A percentile compares a stretch with the other conserved stretches of the same genome.
Conservation (phyloP, 2,329 filamentous ascomycete genomes). For the Corynespora cassiicola region DNA sequence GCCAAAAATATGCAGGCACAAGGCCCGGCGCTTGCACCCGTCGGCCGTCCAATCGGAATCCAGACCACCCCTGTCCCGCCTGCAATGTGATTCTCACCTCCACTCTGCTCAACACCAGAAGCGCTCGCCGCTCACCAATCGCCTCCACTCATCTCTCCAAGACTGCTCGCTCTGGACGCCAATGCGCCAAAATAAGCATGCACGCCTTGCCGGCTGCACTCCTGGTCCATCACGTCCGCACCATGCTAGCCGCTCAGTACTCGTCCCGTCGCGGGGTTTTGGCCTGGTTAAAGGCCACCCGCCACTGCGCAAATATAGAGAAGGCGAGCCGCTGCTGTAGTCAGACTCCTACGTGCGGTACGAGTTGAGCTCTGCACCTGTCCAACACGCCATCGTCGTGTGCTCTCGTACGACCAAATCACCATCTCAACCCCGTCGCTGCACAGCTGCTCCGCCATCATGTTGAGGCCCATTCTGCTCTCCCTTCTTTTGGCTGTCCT, state of each 20-base stretch:
- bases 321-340: constrained; percentile 28
- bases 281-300: constrained; percentile 25
- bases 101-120: constrained; percentile 37
- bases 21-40: constrained; percentile 30
- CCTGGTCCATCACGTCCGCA: constrained; percentile 31
- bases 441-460: constrained; percentile 23
- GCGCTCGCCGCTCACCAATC: constrained; percentile 40
- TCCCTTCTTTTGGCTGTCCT: constrained; percentile 34
- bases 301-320: constrained; percentile 43
- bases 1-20: constrained; percentile 30
- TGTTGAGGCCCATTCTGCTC: constrained; percentile 33
- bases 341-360: constrained; percentile 15
- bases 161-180: constrained; percentile 28
- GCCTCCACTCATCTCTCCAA: constrained; percentile 29
- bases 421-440: too few species aligned
- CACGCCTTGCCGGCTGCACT: constrained; percentile 24
- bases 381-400: constrained; percentile 28
- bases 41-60: constrained; percentile 29
- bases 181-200: constrained; percentile 37
- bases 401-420: too few species aligned
- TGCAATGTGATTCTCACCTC: constrained; percentile 34
- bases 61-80: constrained; percentile 16
- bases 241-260: constrained; percentile 37
- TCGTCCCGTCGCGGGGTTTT: constrained; percentile 34
- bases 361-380: constrained; percentile 36